Conservation (phyloP, 2,329 filamentous ascomycete genomes). For the Trichocomaceae sp. region DNA sequence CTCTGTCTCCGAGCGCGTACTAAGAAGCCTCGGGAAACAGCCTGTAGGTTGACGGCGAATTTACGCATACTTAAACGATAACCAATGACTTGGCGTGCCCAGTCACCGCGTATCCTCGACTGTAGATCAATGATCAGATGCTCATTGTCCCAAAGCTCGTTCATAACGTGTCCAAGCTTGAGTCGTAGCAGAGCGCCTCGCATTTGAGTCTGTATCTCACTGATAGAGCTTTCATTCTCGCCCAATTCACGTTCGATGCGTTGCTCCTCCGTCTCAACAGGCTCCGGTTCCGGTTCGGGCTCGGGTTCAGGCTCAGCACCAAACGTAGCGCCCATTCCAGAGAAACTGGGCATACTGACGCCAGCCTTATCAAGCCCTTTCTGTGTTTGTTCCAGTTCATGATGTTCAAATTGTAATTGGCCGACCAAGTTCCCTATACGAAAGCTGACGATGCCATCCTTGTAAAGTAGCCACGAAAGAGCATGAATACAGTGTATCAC, state of each 20-base stretch:
- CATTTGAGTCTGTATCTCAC: conserved; percentile 80
- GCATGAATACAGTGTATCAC: conserved; percentile 99
- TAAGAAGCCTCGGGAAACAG: conserved; percentile 68
- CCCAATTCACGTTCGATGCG: conserved; percentile 72
- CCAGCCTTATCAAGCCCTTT: conserved; percentile 95
- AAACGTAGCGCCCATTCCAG: conserved; percentile 94
- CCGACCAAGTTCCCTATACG: conserved; percentile 94
- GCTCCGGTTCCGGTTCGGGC: conserved; percentile 49
- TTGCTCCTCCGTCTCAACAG: conserved; percentile 81
- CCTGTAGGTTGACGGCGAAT: conserved; percentile 76
- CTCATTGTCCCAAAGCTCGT: conserved; percentile 81
- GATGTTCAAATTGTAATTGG: conserved; percentile 93
- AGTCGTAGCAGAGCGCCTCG: conserved; percentile 74
- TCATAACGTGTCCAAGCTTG: conserved; percentile 74
- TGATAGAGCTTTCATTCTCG: conserved; percentile 65
- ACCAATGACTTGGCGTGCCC: conserved; percentile 70
- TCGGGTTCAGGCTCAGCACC: conserved; percentile 74
- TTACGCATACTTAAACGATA: conserved; percentile 77
- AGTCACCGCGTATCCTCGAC: conserved; percentile 79
- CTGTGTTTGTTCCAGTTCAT: conserved; percentile 93
- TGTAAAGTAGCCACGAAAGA: conserved; percentile 91
- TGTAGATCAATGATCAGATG: conserved; percentile 73
- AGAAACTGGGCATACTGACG: conserved; percentile 93
- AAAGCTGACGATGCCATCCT: conserved; percentile 91
- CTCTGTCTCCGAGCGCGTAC: conserved; percentile 57